These are phyloP conservation scores for Malbranchea zuffiana DNA, from an alignment of 2,329 filamentous ascomycete genomes.

Conservation along the genomic window DNA sequence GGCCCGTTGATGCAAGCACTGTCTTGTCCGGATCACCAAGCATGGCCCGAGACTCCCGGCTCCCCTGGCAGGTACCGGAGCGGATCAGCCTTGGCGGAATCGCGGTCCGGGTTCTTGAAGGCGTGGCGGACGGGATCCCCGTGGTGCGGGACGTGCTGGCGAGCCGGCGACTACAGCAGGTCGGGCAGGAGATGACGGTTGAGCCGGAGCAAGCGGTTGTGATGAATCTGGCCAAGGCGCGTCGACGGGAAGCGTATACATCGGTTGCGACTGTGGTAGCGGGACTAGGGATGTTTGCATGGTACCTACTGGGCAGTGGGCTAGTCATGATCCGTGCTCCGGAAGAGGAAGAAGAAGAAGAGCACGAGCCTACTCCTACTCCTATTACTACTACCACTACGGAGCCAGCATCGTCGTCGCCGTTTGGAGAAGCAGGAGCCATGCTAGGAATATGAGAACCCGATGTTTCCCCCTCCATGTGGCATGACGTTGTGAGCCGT, in stretches of 20 bases:
- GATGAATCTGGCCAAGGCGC: slow-evolving; percentile 18
- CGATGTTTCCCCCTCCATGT: neutral
- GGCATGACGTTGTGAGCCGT: neutral
- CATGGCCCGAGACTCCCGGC: slow-evolving; percentile 14
- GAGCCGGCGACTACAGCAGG: slow-evolving; percentile 29
- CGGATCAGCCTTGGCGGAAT: slow-evolving; percentile 25
- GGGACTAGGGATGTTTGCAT: slow-evolving; percentile 26
- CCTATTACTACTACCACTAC: no score
- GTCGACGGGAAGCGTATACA: slow-evolving; percentile 26
- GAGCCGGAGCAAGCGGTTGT: slow-evolving; percentile 21
- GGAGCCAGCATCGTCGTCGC: neutral
- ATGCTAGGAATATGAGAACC: slow-evolving; percentile 8
- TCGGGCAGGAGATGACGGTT: slow-evolving; percentile 19
- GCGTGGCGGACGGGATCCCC: slow-evolving; percentile 28
- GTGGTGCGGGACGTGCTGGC: slow-evolving; percentile 28
- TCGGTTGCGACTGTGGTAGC: slow-evolving; percentile 28
- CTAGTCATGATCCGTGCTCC: slow-evolving; percentile 10
- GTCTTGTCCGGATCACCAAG: slow-evolving; percentile 1
- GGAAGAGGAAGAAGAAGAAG: slow-evolving; percentile 5
- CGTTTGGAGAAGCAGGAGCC: slow-evolving; percentile 9
- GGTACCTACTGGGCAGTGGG: slow-evolving; percentile 28
- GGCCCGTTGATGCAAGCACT: slow-evolving; percentile 7
- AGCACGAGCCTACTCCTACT: slow-evolving; percentile 5
- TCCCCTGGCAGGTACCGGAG: slow-evolving; percentile 30
- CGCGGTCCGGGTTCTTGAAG: slow-evolving; percentile 26